phyloP scores from a whole-genome alignment of 2,329 filamentous ascomycete genomes.

The Sclerotinia nivalis region DNA sequence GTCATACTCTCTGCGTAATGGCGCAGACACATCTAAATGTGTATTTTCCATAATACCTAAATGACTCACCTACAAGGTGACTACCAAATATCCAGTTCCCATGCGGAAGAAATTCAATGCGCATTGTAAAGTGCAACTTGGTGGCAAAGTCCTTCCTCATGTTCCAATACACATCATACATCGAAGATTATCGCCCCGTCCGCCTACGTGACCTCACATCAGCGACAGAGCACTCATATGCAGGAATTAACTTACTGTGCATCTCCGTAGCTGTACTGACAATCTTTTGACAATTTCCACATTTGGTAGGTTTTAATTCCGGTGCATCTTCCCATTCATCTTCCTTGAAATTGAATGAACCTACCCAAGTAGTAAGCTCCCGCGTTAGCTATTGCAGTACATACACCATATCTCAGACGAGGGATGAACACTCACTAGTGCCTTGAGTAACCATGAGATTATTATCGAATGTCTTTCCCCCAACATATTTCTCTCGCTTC shows the following conservation, averaged over 20 bases:
- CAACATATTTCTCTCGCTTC: background rate
- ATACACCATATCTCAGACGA: too few species aligned
- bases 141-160: background rate
- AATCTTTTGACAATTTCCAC: background rate
- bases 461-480: background rate
- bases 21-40: background rate
- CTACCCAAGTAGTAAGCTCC: background rate
- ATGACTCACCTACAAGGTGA: too few species aligned
- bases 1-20: background rate
- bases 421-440: background rate
- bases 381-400: background rate
- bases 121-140: background rate
- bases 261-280: background rate
- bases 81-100: background rate
- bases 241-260: background rate
- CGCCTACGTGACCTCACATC: background rate
- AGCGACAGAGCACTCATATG: background rate
- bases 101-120: background rate
- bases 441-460: background rate
- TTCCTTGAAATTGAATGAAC: background rate
- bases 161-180: background rate
- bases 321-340: constrained; percentile 6
- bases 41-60: background rate
- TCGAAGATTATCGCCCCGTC: background rate
- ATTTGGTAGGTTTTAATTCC: background rate